These are phyloP conservation scores for Penicillium robsamsonii DNA, from an alignment of 495 filamentous ascomycete genomes.

Conservation along the genomic window DNA sequence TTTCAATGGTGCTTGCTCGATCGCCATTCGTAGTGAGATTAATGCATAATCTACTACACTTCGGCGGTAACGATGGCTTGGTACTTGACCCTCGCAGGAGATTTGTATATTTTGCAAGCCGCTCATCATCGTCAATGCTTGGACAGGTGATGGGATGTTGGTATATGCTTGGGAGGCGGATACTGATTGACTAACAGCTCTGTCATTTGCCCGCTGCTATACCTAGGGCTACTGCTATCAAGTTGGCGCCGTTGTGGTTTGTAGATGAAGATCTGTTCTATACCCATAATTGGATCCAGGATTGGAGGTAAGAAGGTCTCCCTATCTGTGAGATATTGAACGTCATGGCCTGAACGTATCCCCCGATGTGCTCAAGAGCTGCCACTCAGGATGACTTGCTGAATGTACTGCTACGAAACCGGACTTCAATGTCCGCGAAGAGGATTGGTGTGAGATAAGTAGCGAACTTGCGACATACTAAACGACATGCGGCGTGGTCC, in stretches of 20 bases:
- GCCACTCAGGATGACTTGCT: conserved; percentile 64
- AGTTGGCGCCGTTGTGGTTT: conserved; percentile 53
- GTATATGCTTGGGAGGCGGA: conserved; percentile 76
- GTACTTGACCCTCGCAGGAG: conserved; percentile 66
- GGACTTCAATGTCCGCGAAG: conserved; percentile 45
- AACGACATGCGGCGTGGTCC: conserved; percentile 47
- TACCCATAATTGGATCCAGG: conserved; percentile 66
- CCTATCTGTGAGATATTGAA: conserved; percentile 67
- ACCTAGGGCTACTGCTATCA: conserved; percentile 56
- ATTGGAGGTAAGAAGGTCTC: conserved; percentile 76
- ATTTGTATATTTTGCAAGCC: conserved; percentile 68
- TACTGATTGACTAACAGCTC: conserved; percentile 77
- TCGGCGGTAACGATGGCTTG: conserved; percentile 64
- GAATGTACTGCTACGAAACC: conserved; percentile 68
- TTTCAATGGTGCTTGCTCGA: conserved; percentile 63
- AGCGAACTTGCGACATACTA: conserved; percentile 53
- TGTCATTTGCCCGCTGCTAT: conserved; percentile 60
- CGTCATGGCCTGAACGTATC: conserved; percentile 64
- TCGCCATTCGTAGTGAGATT: conserved; percentile 71
- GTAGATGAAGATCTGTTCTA: conserved; percentile 71
- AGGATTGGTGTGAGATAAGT: conserved; percentile 46
- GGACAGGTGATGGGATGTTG: conserved; percentile 74
- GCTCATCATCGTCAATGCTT: conserved; percentile 59
- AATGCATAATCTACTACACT: conserved; percentile 79
- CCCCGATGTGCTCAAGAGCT: conserved; percentile 68